Base-by-base conservation (phyloP, 371 early-diverging fungal genomes). In the Mucor racemosus region DNA sequence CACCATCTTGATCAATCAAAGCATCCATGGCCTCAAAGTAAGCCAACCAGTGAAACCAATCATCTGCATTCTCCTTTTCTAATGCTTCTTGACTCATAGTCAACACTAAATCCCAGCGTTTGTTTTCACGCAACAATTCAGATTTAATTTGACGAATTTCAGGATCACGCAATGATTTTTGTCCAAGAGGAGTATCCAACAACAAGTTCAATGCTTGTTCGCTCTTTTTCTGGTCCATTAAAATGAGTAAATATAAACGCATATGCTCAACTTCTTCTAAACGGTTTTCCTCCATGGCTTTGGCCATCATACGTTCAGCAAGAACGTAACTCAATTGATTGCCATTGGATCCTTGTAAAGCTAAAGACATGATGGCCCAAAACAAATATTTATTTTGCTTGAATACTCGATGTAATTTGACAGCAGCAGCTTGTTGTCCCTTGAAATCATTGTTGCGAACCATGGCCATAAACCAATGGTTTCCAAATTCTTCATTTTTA, bases 301-400 rank as follows among this genome's bases (percentile, higher is more conserved):
- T 95, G 26, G 84, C 79, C 76, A 93, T 86, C 95, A 95, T 94
- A 31, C 94, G 85, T 71, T 94, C 95, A 0, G 96, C 92, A 42
- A 97, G 77, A 0, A 85, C 80, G 58, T 92, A 81, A 13, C 89
- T 78, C 5, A 95, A 67, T 39, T 74, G 76, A 31, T 82, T 76
- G 17, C 79, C 79, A 9, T 53, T 75, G 68, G 79, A 74, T 21
- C 74, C 76, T 66, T 92, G 91, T 11, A 92, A 77, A 7, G 89
- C 78, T 9, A 91, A 75, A 36, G 92, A 88, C 88, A 92, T 89
- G 63, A 95, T 89, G 1, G 91, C 88, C 96, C 96, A 97, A 77
- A 95, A 95, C 73, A 91, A 80, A 75, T 95, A 94, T 66, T 87
- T 89, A 73, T 87, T 80, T 39, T 86, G 78, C 67, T 92, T 92